Evolutionary conservation across 2,329 filamentous ascomycete species (phyloP), one percentile per base, ranked within the genome.

Genomic region (Stachybotrys chlorohalonatus): DNA sequence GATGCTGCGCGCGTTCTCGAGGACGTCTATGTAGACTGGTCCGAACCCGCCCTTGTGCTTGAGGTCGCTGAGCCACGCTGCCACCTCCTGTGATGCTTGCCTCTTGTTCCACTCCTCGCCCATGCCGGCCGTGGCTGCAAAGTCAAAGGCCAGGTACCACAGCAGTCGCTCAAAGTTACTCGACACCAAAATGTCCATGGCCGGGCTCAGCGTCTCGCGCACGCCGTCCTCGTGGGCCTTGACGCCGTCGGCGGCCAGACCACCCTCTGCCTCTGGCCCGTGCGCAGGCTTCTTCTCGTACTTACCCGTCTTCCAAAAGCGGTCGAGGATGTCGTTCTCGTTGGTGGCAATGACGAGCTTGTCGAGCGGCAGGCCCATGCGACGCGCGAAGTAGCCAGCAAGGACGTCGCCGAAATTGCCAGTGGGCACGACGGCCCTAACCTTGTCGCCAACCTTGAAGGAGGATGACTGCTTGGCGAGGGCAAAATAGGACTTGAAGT

Each of bases 371-470:
- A 97, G 80, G 54, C 91, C 92, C 90, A 96, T 95, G 63, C 85
- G 80, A 63, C 87, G 86, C 17, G 93, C 92, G 66, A 97, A 96
- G 75, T 93, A 97, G 52, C 93, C 93, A 1, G 90, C 89, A 5
- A 97, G 79, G 61, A 99, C 91, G 68, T 97, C 90, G 58, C 94
- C 90, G 72, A 99, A 99, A 78, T 99, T 97, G 54, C 94, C 94
- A 0, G 92, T 95, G 2, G 94, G 94, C 1, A 95, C 90, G 8
- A 95, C 89, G 65, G 92, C 95, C 57, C 92, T 86, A 46, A 94
- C 80, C 66, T 83, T 84, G 62, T 89, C 82, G 61, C 80, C 82
- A 30, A 86, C 64, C 55, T 83, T 80, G 70, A 87, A 87, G 15
- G 74, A 71, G 0, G 80, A 66, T 5, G 82, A 82, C 52, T 79